Conservation (phyloP, 2,329 filamentous ascomycete genomes). For the Parascedosporium putredinis region DNA sequence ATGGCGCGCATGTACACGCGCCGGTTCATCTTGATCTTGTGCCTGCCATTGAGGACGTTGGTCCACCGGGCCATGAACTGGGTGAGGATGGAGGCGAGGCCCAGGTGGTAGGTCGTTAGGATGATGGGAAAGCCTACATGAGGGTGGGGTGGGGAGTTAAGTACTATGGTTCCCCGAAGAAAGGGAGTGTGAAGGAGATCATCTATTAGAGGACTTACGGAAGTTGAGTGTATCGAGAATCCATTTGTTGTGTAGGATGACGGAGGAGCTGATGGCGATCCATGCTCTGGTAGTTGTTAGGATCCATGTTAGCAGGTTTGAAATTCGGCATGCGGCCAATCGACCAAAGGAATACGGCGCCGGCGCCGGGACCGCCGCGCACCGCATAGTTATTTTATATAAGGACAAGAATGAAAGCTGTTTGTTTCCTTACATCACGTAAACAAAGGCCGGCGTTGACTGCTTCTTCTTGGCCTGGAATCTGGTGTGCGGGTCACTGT, state of each 20-base stretch:
- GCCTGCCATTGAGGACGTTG: constrained; percentile 80
- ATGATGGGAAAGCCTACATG: constrained; percentile 67
- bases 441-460: constrained; percentile 69
- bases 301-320: not conserved
- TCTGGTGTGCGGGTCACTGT: constrained; percentile 55
- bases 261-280: constrained; percentile 85
- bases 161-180: too few relatives aligned
- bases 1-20: constrained; percentile 88
- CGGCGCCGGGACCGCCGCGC: too few relatives aligned
- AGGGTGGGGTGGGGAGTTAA: too few relatives aligned
- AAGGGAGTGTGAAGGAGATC: not conserved
- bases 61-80: constrained; percentile 88
- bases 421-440: constrained; percentile 59
- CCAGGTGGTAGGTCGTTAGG: constrained; percentile 90
- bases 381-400: too few relatives aligned
- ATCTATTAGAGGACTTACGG: constrained; percentile 27
- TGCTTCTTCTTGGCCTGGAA: constrained; percentile 53
- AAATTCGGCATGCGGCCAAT: too few relatives aligned
- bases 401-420: too few relatives aligned
- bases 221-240: constrained; percentile 80
- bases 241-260: constrained; percentile 99
- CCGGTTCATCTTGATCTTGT: constrained; percentile 95
- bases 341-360: too few relatives aligned
- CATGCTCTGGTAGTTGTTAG: constrained; percentile 32
- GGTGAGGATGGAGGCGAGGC: constrained; percentile 88